phyloP scores from a whole-genome alignment of 805 yeast species.

The Ogataea paradorogensis region DNA sequence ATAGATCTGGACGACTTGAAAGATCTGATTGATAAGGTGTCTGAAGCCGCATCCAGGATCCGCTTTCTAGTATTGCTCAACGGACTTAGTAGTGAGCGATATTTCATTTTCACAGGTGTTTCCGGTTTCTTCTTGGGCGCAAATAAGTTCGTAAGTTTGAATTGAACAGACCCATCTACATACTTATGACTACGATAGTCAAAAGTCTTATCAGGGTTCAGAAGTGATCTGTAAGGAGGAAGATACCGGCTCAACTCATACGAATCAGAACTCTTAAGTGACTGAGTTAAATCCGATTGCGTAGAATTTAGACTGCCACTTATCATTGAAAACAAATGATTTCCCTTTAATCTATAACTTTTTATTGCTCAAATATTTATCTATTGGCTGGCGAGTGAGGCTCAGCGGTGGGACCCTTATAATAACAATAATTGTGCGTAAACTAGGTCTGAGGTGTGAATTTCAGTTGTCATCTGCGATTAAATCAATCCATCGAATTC shows the following conservation, averaged over 20 bases:
- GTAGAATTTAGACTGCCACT: not conserved
- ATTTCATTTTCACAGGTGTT: conserved; percentile 42
- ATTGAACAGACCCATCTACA: conserved; percentile 25
- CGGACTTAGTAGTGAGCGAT: conserved; percentile 43
- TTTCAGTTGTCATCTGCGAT: not conserved
- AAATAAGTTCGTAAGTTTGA: conserved; percentile 15
- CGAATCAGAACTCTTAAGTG: conserved; percentile 5
- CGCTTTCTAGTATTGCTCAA: conserved; percentile 27
- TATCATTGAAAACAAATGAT: conserved; percentile 1
- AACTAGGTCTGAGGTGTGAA: no score
- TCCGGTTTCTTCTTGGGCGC: conserved; percentile 12
- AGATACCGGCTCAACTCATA: conserved; percentile 32
- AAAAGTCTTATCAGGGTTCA: conserved; percentile 47
- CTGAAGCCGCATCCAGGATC: conserved; percentile 40
- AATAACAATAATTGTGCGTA: conserved; percentile 5
- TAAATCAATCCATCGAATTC: conserved; percentile 31
- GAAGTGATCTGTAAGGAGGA: conserved; percentile 52
- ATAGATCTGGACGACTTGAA: conserved; percentile 30
- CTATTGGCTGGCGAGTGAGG: conserved; percentile 1
- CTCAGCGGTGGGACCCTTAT: conserved; percentile 12
- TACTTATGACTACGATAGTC: conserved; percentile 49
- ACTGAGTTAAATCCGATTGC: not conserved
- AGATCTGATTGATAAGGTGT: conserved; percentile 39
- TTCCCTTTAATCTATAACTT: not conserved
- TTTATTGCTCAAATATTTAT: not conserved